Evolutionary conservation across 2,329 filamentous ascomycete genomes (phyloP).

Genomic region (Cladosporium sp.): DNA sequence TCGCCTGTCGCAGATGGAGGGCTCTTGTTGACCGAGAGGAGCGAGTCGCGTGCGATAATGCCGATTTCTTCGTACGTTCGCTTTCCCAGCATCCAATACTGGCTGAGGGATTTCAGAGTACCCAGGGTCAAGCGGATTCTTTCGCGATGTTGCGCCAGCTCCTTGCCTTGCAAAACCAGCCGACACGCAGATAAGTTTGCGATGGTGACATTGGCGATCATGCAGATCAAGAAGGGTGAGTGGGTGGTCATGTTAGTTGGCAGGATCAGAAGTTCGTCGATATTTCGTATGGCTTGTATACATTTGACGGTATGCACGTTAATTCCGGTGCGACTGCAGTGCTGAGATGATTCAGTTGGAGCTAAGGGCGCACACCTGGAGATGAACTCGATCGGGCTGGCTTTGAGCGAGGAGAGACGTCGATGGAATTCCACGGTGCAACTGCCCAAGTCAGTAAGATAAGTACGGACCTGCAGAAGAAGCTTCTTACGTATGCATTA

Average conservation of each 20-base stretch:
- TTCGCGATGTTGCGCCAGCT: not conserved
- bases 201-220: not conserved
- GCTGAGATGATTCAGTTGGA: not conserved
- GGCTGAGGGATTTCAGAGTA: not conserved
- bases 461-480: not conserved
- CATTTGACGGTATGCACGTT: conserved; percentile 3
- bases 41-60: not conserved
- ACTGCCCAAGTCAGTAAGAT: not conserved
- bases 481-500: conserved; percentile 3
- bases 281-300: not conserved
- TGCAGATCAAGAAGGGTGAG: not conserved
- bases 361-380: conserved; percentile 2
- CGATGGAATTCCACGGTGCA: not conserved
- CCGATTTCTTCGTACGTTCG: not conserved
- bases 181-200: not conserved
- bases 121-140: conserved; percentile 1
- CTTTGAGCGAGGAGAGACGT: not conserved
- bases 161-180: not conserved
- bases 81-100: not conserved
- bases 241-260: not conserved
- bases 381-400: not conserved
- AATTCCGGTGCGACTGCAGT: not conserved
- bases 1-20: not conserved
- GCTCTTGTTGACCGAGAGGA: not conserved
- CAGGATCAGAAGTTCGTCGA: conserved; percentile 2